Conservation (phyloP, 345 rosid genomes). For the Capsella bursapastoris region DNA sequence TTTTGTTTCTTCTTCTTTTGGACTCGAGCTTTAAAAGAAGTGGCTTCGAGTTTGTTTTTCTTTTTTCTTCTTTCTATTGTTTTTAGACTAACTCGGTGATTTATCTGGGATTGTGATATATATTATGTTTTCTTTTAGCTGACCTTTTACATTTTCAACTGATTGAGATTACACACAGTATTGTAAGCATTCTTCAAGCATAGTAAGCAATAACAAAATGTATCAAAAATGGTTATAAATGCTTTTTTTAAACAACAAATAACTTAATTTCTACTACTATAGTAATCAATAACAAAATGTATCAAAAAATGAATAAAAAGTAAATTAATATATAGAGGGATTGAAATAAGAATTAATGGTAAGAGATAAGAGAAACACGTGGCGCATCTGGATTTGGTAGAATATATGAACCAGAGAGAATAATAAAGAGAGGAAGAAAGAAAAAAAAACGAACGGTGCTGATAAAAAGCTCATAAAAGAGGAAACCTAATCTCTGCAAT, state of each 20-base stretch:
- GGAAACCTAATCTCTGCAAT: conserved; percentile 51
- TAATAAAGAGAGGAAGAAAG: background rate
- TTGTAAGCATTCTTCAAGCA: no score
- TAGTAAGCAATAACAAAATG: no score
- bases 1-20: conserved; percentile 22
- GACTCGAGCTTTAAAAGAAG: conserved; percentile 31
- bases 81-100: background rate
- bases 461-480: conserved; percentile 48
- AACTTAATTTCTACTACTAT: background rate
- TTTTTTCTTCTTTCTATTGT: background rate
- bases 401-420: conserved; percentile 32
- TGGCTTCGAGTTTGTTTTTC: conserved; percentile 2
- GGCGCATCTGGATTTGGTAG: conserved; percentile 24
- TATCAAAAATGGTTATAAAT: no score
- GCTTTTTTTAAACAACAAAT: background rate
- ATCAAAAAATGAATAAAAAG: background rate
- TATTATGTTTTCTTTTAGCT: background rate
- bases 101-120: conserved; percentile 13
- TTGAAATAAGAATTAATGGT: background rate
- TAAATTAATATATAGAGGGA: background rate
- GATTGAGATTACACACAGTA: no score
- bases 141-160: background rate
- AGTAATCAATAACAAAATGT: background rate
- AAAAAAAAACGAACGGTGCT: conserved; percentile 65
- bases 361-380: conserved; percentile 31